Conservation (phyloP, 805 yeast species). For the Metschnikowia henanensis region DNA sequence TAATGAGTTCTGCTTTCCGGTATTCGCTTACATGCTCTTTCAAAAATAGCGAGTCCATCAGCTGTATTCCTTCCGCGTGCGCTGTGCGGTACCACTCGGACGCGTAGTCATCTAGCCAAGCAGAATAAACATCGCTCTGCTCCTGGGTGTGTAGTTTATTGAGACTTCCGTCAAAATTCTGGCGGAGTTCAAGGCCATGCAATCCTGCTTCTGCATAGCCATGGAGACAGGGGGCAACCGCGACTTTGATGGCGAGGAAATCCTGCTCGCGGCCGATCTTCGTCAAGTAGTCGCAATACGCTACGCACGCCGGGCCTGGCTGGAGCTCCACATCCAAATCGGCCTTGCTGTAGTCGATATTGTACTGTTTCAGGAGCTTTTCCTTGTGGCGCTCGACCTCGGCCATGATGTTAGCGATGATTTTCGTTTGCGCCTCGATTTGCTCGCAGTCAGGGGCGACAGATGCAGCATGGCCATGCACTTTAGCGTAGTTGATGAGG, state of each 20-base stretch:
- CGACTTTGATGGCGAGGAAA: conserved; percentile 64
- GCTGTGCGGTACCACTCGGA: conserved; percentile 59
- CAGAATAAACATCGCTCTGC: conserved; percentile 31
- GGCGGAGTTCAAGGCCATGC: conserved; percentile 26
- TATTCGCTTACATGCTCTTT: conserved; percentile 33
- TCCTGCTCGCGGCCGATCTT: conserved; percentile 53
- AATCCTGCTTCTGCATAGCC: conserved; percentile 66
- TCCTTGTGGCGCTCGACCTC: conserved; percentile 59
- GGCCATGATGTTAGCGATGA: conserved; percentile 49
- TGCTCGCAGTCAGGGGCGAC: conserved; percentile 56
- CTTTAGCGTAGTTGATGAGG: conserved; percentile 63
- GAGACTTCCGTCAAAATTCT: conserved; percentile 15
- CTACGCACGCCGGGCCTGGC: conserved; percentile 57
- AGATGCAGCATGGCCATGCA: conserved; percentile 63
- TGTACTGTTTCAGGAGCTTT: conserved; percentile 42
- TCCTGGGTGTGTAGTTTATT: conserved; percentile 23
- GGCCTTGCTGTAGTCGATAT: conserved; percentile 38
- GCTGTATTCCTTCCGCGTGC: conserved; percentile 47
- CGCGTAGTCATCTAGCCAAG: conserved; percentile 66
- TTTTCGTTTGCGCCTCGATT: conserved; percentile 49
- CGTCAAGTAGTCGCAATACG: conserved; percentile 60
- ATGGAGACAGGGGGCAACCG: conserved; percentile 72
- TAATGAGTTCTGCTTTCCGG: conserved; percentile 51
- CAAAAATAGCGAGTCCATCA: conserved; percentile 44
- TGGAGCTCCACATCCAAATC: conserved; percentile 44